Evolutionary conservation across 345 rosid species (phyloP).

Genomic region (Melaleuca alternifolia): DNA sequence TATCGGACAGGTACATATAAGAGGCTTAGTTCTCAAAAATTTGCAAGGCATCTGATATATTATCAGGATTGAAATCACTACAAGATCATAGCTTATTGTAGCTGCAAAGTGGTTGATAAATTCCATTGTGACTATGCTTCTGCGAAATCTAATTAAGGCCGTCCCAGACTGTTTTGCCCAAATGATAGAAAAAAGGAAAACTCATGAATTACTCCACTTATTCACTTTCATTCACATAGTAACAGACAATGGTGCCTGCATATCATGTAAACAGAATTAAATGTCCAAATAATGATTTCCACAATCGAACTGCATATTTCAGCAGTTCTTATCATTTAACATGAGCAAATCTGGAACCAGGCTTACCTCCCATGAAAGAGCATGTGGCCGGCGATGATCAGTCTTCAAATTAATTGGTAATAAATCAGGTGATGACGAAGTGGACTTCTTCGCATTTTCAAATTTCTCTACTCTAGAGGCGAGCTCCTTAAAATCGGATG

Average conservation of each 20-base stretch:
- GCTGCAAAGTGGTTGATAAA: background rate
- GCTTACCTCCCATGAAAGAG: slow-evolving; percentile 80
- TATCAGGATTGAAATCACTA: background rate
- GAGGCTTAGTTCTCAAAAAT: background rate
- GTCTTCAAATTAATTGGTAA: slow-evolving; percentile 33
- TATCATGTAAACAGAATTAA: background rate
- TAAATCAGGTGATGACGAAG: slow-evolving; percentile 33
- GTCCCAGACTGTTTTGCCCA: background rate
- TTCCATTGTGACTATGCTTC: background rate
- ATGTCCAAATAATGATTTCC: background rate
- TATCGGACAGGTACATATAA: background rate
- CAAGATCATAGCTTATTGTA: background rate
- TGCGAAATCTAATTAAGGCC: background rate
- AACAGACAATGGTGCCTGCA: background rate
- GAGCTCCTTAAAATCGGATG: slow-evolving; percentile 58
- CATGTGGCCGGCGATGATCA: slow-evolving; percentile 76
- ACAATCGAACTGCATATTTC: background rate
- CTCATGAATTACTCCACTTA: background rate
- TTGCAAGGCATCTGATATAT: background rate
- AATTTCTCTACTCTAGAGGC: slow-evolving; percentile 50
- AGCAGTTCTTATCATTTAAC: background rate
- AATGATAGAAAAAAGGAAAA: background rate
- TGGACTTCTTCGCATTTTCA: slow-evolving; percentile 42
- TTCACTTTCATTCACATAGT: background rate
- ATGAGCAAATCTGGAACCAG: slow-evolving; percentile 1